Base-by-base conservation (phyloP, 139 green algal species). In the Tetraselmis chui region DNA sequence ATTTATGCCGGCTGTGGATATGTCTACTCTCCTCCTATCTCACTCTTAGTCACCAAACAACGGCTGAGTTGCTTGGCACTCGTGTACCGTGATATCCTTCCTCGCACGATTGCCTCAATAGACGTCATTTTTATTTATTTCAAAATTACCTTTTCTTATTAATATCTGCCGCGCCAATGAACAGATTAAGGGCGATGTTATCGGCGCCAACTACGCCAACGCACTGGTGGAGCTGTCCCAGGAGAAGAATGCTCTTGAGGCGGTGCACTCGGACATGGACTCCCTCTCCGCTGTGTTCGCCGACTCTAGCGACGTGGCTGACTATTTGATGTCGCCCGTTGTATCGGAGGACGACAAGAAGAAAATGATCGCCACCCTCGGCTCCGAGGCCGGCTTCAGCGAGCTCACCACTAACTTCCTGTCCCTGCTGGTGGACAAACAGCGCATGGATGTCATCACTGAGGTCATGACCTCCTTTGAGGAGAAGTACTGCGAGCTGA, bases 371-470 rank as follows among this genome's bases (percentile, higher is more conserved):
- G 81, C 87, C 31, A 94, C 91, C 67, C 83, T 99, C 30, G 91
- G 83, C 32, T 90, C 92, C 77, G 96, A 99, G 86, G 93, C 90
- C 25, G 88, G 85, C 32, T 94, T 97, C 78, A 89, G 89, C 84
- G 32, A 92, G 67, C 94, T 94, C 90, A 99, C 96, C 45, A 78
- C 86, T 80, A 98, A 98, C 93, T 99, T 98, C 88, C 86, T 99
- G n/a, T 93, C 95, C 84, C 86, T 99, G 81, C 86, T 99, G 76
- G 86, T 99, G 23, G 91, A 97, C 88, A 96, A 97, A 88, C 91
- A 95, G 88, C 90, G 96, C 77, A 88, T 96, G 18, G 81, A 91
- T 31, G 86, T 93, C 31, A 81, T 97, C 24, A 89, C 93, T 25
- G 90, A 97, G 75, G 97, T 99, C 78, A 92, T 92, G 81, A 88